Percentiles rank a stretch among this genome's conserved stretches.
These are phyloP conservation scores for Fistulifera solaris DNA, from an alignment of 108 stramenopile species.

Conservation along the genomic window DNA sequence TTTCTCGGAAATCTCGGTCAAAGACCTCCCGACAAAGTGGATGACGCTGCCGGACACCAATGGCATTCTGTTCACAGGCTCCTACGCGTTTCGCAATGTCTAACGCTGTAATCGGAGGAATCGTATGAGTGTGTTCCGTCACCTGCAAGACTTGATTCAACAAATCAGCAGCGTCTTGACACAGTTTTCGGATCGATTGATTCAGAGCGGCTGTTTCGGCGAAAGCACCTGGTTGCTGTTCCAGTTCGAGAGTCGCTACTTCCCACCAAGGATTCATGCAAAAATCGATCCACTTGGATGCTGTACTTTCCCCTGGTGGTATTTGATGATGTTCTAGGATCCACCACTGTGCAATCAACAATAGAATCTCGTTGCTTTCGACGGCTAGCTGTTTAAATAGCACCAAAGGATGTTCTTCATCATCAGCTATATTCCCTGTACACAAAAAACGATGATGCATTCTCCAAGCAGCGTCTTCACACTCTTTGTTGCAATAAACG, in stretches of 20 bases:
- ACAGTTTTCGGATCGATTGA: conserved; percentile 23
- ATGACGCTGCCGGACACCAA: conserved; percentile 46
- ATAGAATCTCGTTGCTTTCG: conserved; percentile 51
- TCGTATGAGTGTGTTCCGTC: not conserved
- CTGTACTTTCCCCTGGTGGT: not conserved
- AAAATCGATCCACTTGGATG: conserved; percentile 27
- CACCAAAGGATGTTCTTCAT: conserved; percentile 37
- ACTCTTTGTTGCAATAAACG: conserved; percentile 37
- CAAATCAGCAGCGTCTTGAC: conserved; percentile 28
- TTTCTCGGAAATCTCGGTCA: conserved; percentile 24
- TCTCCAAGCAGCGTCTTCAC: conserved; percentile 44
- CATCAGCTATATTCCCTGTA: conserved; percentile 32
- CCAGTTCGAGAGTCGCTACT: conserved; percentile 17
- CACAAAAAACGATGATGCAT: conserved; percentile 39
- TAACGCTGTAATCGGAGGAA: conserved; percentile 16
- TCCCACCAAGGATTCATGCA: conserved; percentile 55
- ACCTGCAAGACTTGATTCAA: conserved; percentile 14
- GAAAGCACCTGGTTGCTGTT: conserved; percentile 8
- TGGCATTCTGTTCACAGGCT: conserved; percentile 46
- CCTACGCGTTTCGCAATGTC: conserved; percentile 40
- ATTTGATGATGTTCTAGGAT: conserved; percentile 9
- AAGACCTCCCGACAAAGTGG: conserved; percentile 31
- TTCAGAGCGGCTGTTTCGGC: conserved; percentile 16
- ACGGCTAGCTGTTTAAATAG: conserved; percentile 42
- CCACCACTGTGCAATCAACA: conserved; percentile 45